phyloP scores from a whole-genome alignment of 257 asterid genomes.

The Scutellaria barbata region DNA sequence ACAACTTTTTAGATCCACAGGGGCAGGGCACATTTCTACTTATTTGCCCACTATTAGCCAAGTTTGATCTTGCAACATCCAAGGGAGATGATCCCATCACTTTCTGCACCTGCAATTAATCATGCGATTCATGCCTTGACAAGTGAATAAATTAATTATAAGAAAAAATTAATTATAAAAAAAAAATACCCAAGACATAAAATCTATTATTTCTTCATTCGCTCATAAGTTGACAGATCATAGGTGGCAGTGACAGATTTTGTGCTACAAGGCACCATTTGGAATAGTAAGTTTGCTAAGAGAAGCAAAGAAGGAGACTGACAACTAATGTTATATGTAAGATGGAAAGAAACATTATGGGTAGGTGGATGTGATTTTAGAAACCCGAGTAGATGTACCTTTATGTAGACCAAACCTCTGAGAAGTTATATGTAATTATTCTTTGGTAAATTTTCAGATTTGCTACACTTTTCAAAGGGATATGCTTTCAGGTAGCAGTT shows the following conservation, averaged over 20 bases:
- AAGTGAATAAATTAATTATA: constrained; percentile 27
- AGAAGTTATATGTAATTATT: not conserved
- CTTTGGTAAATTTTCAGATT: not conserved
- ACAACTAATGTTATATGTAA: not conserved
- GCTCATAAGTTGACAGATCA: constrained; percentile 21
- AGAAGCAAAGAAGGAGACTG: constrained; percentile 8
- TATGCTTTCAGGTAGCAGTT: not conserved
- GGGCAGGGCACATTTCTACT: constrained; percentile 90
- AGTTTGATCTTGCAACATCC: constrained; percentile 79
- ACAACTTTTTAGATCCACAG: constrained; percentile 90
- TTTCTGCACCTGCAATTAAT: constrained; percentile 67
- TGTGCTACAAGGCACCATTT: constrained; percentile 8
- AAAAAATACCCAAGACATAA: not conserved
- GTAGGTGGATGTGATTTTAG: not conserved
- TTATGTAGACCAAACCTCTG: not conserved
- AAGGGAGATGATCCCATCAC: constrained; percentile 85
- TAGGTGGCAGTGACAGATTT: constrained; percentile 21
- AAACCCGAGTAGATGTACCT: constrained; percentile 2
- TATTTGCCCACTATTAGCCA: constrained; percentile 85
- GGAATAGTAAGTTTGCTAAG: not conserved
- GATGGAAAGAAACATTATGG: not conserved
- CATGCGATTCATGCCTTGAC: constrained; percentile 18
- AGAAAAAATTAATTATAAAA: not conserved
- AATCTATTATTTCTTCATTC: constrained; percentile 1
- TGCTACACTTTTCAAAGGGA: not conserved